Evolutionary conservation across 2,329 filamentous ascomycete species (phyloP), one percentile per base, ranked within the genome.

Genomic region (Coniochaeta hoffmannii): DNA sequence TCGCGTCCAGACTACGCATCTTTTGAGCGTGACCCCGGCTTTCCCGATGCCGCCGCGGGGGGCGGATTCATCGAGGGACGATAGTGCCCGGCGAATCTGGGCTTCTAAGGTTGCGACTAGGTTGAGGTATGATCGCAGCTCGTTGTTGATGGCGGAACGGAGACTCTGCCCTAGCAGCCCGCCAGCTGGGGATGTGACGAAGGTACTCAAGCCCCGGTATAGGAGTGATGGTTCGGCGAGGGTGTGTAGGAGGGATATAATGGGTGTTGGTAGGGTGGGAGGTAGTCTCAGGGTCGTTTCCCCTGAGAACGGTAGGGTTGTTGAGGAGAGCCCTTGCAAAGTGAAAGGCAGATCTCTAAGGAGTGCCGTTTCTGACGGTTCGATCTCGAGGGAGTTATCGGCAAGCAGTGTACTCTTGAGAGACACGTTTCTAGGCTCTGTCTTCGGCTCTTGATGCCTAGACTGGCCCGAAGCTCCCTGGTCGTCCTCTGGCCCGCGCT

Each of bases 1-100:
- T 62, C 93, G 84, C 9, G 92, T 97, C 95, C 95, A 99, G 24
- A 99, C 88, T 2, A 99, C 88, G 64, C 93, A 97, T 67, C 94
- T 81, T 70, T 97, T 97, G 53, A 99, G 75, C 0, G 94, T 99
- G 14, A 99, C 93, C 1, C 92, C 91, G 1, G 89, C 87, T 64
- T 92, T 94, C 6, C 90, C 87, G 54, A 95, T 84, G 1, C 87
- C 87, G 46, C 82, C 81, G 50, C 86, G 79, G 2, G 88, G 83
- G 4, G 82, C 81, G 1, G 76, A 75, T 53, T 88, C 83, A 60
- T 89, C 84, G n/a, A 94, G 74, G 8, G 87, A 83, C 5, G 86
- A 80, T 51, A 97, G 73, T 1, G 92, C 91, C 59, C 89, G 80
- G 57, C 93, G 83, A 55, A 97, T 96, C 69, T 99, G 93, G 11